Evolutionary conservation across 805 yeast genomes (phyloP).

Genomic region (Spathaspora hagerdaliae): DNA sequence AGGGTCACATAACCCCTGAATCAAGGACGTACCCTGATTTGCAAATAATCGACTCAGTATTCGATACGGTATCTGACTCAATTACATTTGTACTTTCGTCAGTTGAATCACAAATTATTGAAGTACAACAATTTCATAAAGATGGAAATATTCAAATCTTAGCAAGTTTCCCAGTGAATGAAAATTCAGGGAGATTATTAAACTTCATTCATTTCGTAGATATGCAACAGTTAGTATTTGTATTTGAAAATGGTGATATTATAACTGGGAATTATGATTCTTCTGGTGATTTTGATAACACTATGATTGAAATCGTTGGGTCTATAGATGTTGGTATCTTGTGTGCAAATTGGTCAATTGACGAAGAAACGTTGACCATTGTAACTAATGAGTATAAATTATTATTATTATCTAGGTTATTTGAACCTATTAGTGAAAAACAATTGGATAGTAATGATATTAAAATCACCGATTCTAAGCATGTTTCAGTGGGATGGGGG

Average conservation of each 20-base stretch:
- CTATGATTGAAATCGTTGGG: constrained; percentile 75
- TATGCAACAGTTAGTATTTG: constrained; percentile 57
- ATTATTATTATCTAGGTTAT: constrained; percentile 64
- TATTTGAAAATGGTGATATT: constrained; percentile 75
- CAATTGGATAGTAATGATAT: constrained; percentile 60
- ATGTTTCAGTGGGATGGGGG: constrained; percentile 99
- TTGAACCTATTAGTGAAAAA: constrained; percentile 75
- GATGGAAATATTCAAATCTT: constrained; percentile 54
- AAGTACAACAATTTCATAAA: constrained; percentile 73
- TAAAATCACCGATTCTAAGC: constrained; percentile 54
- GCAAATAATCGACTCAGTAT: constrained; percentile 48
- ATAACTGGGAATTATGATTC: constrained; percentile 59
- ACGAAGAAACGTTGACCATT: constrained; percentile 78
- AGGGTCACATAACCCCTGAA: constrained; percentile 48
- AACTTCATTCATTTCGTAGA: constrained; percentile 71
- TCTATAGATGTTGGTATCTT: constrained; percentile 71
- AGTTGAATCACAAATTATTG: constrained; percentile 52
- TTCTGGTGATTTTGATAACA: constrained; percentile 42
- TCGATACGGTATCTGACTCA: constrained; percentile 73
- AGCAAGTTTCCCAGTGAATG: constrained; percentile 53
- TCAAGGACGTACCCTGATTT: constrained; percentile 65
- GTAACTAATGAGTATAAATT: constrained; percentile 60
- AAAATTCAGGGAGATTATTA: constrained; percentile 29
- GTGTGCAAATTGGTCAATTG: constrained; percentile 84
- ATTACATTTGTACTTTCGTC: constrained; percentile 60